phyloP scores from a whole-genome alignment of 805 yeast genomes.

The Lipomyces orientalis region DNA sequence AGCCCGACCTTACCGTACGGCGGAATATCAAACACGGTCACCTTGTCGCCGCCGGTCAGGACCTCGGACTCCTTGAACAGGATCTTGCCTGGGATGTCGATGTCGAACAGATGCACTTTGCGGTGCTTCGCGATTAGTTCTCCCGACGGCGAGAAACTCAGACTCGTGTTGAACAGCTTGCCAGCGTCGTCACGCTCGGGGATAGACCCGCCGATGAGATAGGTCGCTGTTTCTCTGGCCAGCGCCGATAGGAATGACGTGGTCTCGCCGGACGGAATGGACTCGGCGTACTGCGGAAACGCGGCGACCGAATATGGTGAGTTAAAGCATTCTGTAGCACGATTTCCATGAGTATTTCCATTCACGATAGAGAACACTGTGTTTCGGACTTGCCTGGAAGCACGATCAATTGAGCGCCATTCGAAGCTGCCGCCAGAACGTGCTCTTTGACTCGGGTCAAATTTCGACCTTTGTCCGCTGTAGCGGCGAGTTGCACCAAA shows the following conservation, averaged over 20 bases:
- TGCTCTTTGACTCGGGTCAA: conserved; percentile 67
- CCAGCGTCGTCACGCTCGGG: conserved; percentile 73
- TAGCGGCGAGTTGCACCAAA: conserved; percentile 79
- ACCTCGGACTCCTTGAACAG: conserved; percentile 82
- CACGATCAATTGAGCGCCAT: conserved; percentile 73
- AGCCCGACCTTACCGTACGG: conserved; percentile 75
- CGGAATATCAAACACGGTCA: conserved; percentile 74
- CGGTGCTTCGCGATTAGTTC: conserved; percentile 84
- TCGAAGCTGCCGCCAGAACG: conserved; percentile 69
- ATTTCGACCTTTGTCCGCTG: conserved; percentile 81
- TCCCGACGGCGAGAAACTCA: conserved; percentile 75
- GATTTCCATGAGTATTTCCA: neutral
- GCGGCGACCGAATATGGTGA: conserved; percentile 90
- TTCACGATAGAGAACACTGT: neutral
- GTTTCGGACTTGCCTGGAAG: conserved; percentile 56
- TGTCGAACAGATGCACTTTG: conserved; percentile 89
- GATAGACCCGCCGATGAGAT: conserved; percentile 87
- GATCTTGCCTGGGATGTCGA: conserved; percentile 89
- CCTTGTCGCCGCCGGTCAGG: conserved; percentile 77
- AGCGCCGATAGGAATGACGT: conserved; percentile 64
- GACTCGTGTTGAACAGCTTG: conserved; percentile 71
- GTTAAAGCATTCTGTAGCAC: conserved; percentile 79
- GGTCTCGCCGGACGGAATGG: conserved; percentile 73
- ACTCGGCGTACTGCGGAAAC: conserved; percentile 86
- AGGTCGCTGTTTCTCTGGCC: conserved; percentile 68